phyloP scores from a whole-genome alignment of 148 eudicot species.

The Fagopyrum esculentum region DNA sequence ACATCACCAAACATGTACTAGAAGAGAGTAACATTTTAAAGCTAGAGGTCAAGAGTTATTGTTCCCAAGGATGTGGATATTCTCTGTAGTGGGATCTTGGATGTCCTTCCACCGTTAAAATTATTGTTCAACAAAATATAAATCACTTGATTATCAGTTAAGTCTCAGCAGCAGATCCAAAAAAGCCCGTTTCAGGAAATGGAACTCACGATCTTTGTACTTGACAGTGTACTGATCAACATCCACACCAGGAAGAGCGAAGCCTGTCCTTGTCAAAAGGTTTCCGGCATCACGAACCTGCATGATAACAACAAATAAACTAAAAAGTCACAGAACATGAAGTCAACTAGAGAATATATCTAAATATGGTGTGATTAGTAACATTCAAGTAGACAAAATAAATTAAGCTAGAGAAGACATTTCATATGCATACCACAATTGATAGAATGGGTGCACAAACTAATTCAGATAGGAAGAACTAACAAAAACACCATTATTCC shows the following conservation, averaged over 20 bases:
- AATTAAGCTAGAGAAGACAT: background rate
- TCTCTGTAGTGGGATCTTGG: background rate
- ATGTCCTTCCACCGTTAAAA: background rate
- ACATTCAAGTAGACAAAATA: background rate
- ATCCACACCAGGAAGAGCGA: constrained; percentile 90
- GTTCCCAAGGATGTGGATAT: background rate
- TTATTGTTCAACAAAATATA: background rate
- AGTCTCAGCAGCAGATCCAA: background rate
- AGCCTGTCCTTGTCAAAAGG: constrained; percentile 95
- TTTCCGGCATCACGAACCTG: constrained; percentile 98
- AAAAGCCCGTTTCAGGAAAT: background rate
- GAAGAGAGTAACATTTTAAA: background rate
- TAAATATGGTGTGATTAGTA: background rate
- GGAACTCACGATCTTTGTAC: constrained; percentile 72
- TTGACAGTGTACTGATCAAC: constrained; percentile 89
- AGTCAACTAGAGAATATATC: background rate
- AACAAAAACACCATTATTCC: background rate
- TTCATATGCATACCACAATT: background rate
- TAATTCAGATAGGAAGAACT: background rate
- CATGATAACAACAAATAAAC: background rate
- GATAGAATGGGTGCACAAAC: background rate
- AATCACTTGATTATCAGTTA: background rate
- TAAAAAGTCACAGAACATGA: background rate
- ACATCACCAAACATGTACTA: no score
- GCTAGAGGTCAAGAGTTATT: background rate